A percentile compares a stretch with the other conserved stretches of the same genome.
Evolutionary conservation across 139 green algal genomes (phyloP).

Genomic region (Tetraselmis chui): DNA sequence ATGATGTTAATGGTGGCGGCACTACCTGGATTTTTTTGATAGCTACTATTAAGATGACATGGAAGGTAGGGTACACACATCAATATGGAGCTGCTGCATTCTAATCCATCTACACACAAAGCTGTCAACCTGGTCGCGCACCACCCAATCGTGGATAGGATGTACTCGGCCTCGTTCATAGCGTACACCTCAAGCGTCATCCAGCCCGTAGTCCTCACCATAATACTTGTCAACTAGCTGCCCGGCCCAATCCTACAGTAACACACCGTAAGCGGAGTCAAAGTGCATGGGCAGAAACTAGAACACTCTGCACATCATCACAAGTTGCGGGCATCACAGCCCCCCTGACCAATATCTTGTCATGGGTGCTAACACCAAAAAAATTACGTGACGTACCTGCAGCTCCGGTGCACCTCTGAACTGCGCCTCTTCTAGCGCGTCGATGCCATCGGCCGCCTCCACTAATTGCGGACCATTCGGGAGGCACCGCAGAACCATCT

Average conservation of each 20-base stretch:
- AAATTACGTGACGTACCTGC: neutral
- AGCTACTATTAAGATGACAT: no score
- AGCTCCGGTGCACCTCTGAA: conserved; percentile 16
- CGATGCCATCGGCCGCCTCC: conserved; percentile 40
- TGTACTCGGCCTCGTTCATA: no score
- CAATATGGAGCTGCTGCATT: no score
- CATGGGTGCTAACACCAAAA: neutral
- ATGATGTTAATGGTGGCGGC: no score
- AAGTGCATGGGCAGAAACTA: neutral
- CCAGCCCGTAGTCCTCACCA: conserved; percentile 23
- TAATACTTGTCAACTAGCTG: conserved; percentile 40
- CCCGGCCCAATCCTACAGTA: conserved; percentile 14
- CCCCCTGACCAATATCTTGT: neutral
- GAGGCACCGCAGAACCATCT: conserved; percentile 31
- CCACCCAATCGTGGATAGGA: no score
- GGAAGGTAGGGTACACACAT: no score
- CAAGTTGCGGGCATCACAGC: neutral
- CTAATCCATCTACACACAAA: no score
- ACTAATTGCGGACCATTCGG: conserved; percentile 23
- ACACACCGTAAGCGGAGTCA: neutral
- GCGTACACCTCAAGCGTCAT: no score
- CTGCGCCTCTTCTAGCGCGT: conserved; percentile 35
- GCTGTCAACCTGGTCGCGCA: no score
- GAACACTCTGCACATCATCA: neutral
- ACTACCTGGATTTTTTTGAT: no score